A percentile compares a stretch with the other conserved stretches of the same genome.
Conservation (phyloP, 2,329 filamentous ascomycete species). For the Orbilia brochopaga region DNA sequence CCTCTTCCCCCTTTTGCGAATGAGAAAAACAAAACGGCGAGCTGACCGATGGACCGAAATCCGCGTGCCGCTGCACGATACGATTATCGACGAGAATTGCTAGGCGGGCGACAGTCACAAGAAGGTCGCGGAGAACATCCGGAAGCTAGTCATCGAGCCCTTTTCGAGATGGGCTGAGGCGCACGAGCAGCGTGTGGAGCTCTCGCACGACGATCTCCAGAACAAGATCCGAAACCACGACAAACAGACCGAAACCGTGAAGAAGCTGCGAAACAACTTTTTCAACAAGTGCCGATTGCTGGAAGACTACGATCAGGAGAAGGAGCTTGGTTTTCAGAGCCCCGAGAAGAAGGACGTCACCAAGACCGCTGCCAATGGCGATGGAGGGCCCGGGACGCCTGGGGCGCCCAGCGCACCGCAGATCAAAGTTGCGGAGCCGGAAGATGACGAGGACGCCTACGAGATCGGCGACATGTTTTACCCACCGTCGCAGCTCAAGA, state of each 20-base stretch:
- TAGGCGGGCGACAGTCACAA: constrained; percentile 87
- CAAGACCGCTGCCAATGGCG: constrained; percentile 63
- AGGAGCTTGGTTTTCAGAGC: constrained; percentile 95
- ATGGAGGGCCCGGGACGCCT: constrained; percentile 59
- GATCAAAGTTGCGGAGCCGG: constrained; percentile 80
- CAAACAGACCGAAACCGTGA: constrained; percentile 84
- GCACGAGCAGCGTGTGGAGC: constrained; percentile 86
- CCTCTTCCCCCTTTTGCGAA: not conserved
- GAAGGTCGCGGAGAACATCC: constrained; percentile 95
- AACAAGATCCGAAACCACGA: constrained; percentile 88
- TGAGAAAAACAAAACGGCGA: constrained; percentile 26
- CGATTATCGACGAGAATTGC: constrained; percentile 23
- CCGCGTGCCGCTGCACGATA: constrained; percentile 18
- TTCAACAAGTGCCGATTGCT: constrained; percentile 98
- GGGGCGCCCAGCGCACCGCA: constrained; percentile 67
- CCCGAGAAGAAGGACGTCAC: constrained; percentile 66
- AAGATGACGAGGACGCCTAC: constrained; percentile 77
- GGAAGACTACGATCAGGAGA: constrained; percentile 96
- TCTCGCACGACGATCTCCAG: constrained; percentile 94
- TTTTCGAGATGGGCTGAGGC: constrained; percentile 97
- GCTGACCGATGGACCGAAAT: constrained; percentile 42
- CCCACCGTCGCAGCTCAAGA: constrained; percentile 83
- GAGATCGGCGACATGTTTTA: constrained; percentile 93
- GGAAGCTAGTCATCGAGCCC: constrained; percentile 90
- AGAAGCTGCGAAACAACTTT: constrained; percentile 93